Evolutionary conservation across 306 rosid genomes (phyloP).

Genomic region (Alnus rubra): DNA sequence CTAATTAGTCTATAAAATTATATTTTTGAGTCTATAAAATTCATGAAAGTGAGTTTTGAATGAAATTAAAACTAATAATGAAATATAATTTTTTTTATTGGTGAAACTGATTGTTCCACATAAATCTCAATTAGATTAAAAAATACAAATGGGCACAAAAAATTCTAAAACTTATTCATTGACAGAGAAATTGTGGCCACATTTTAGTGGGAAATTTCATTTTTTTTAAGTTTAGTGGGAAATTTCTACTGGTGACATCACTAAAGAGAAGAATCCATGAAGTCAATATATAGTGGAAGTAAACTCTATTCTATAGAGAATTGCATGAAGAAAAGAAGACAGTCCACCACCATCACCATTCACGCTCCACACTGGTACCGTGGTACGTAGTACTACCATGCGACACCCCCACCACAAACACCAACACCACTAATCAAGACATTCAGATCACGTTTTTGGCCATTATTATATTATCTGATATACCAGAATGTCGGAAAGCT

Average conservation of each 20-base stretch:
- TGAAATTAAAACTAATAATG: too few relatives aligned
- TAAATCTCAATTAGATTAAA: too few relatives aligned
- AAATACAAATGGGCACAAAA: too few relatives aligned
- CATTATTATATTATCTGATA: neutral
- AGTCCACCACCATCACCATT: constrained; percentile 22
- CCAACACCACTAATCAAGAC: constrained; percentile 39
- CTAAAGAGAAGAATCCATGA: neutral
- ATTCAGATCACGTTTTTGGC: constrained; percentile 23
- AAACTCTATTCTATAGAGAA: constrained; percentile 13
- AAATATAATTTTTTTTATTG: too few relatives aligned
- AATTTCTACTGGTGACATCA: neutral
- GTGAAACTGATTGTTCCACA: too few relatives aligned
- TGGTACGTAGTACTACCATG: constrained; percentile 22
- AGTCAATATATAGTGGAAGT: constrained; percentile 48
- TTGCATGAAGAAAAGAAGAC: constrained; percentile 26
- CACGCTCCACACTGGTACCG: neutral
- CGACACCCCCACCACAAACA: constrained; percentile 22
- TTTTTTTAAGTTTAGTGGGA: too few relatives aligned
- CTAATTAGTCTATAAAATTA: too few relatives aligned
- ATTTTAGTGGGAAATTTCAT: too few relatives aligned
- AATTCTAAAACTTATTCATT: too few relatives aligned
- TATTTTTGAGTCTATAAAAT: too few relatives aligned
- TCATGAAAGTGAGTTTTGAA: too few relatives aligned
- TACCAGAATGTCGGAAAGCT: constrained; percentile 32
- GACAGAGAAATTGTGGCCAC: too few relatives aligned